Evolutionary conservation across 805 yeast genomes (phyloP).

Genomic region (Pichia exigua): DNA sequence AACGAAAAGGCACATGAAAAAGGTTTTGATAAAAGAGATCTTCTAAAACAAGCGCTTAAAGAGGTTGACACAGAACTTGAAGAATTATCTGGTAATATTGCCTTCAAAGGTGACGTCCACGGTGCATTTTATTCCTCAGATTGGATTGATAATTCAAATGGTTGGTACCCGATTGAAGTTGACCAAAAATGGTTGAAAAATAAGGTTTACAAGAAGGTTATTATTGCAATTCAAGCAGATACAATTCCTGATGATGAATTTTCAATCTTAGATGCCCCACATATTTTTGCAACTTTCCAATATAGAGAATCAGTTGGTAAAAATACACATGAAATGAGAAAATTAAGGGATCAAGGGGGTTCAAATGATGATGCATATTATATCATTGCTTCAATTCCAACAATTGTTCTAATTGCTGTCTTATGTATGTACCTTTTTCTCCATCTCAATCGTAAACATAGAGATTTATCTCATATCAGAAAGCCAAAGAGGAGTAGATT

Average conservation of each 20-base stretch:
- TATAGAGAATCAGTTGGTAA: constrained; percentile 50
- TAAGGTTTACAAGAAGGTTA: constrained; percentile 43
- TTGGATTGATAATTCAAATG: constrained; percentile 58
- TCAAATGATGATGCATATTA: constrained; percentile 41
- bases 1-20: constrained; percentile 47
- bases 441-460: constrained; percentile 44
- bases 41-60: constrained; percentile 10
- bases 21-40: constrained; percentile 34
- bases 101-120: constrained; percentile 23
- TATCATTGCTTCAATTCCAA: constrained; percentile 61
- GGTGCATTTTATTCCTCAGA: constrained; percentile 57
- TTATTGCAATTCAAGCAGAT: constrained; percentile 70
- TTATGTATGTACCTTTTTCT: constrained; percentile 60
- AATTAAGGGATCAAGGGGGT: constrained; percentile 32
- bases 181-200: constrained; percentile 58
- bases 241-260: constrained; percentile 59
- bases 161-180: constrained; percentile 56
- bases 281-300: constrained; percentile 37
- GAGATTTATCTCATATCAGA: constrained; percentile 42
- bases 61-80: constrained; percentile 15
- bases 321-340: constrained; percentile 29
- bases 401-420: constrained; percentile 51
- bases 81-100: constrained; percentile 8
- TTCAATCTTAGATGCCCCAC: constrained; percentile 36
- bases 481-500: constrained; percentile 29